phyloP scores from a whole-genome alignment of 1,284 basidiomycete genomes.

The Porodaedalea pini region DNA sequence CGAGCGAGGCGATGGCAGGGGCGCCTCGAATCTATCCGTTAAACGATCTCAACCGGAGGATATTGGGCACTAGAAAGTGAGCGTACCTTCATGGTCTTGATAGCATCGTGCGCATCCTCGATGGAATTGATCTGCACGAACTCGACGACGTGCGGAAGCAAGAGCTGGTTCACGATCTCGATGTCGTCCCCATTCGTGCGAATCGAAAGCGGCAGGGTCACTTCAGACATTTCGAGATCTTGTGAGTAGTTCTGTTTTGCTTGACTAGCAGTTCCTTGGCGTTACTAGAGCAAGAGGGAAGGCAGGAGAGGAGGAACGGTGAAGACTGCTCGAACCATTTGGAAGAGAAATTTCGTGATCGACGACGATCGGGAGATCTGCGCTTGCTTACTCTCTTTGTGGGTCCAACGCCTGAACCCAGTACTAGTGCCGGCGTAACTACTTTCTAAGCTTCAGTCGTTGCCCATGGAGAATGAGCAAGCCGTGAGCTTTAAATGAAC shows the following conservation, averaged over 20 bases:
- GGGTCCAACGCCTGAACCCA: too few species aligned
- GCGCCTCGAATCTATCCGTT: conserved; percentile 78
- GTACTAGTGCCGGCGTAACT: too few species aligned
- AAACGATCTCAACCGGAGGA: neutral
- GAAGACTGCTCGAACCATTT: conserved; percentile 1
- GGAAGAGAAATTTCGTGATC: conserved; percentile 18
- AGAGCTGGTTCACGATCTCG: conserved; percentile 82
- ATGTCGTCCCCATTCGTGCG: conserved; percentile 60
- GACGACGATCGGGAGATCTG: too few species aligned
- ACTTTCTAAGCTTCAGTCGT: too few species aligned
- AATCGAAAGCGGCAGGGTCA: conserved; percentile 45
- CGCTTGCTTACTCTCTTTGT: too few species aligned
- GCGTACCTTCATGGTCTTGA: conserved; percentile 85
- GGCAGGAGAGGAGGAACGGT: neutral
- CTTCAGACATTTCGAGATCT: neutral
- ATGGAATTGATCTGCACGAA: conserved; percentile 70
- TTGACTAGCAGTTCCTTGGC: neutral
- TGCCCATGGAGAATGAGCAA: too few species aligned
- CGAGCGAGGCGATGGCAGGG: conserved; percentile 90
- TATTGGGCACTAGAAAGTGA: neutral
- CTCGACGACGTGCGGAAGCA: conserved; percentile 76
- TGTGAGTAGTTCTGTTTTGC: neutral
- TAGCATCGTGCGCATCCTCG: conserved; percentile 84
- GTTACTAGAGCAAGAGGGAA: neutral
- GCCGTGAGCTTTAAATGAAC: too few species aligned